These are phyloP conservation scores for Tetrapisispora arboricola DNA, from an alignment of 805 yeast species.

Conservation along the genomic window DNA sequence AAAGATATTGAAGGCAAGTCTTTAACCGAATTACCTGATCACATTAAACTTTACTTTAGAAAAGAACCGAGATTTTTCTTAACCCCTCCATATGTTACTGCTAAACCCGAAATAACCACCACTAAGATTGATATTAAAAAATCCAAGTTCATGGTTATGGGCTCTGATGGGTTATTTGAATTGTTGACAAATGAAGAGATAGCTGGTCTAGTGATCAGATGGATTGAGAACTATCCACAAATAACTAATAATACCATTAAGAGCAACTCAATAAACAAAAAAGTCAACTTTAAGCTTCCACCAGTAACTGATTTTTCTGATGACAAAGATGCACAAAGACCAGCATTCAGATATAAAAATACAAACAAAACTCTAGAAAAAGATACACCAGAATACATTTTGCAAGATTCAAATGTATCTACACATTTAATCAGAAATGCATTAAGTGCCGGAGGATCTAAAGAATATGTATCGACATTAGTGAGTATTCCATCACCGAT, in stretches of 20 bases:
- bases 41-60: slow-evolving; percentile 73
- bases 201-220: slow-evolving; percentile 80
- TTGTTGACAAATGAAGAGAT: slow-evolving; percentile 87
- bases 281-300: slow-evolving; percentile 38
- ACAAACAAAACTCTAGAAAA: slow-evolving; percentile 16
- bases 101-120: slow-evolving; percentile 85
- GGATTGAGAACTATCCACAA: slow-evolving; percentile 62
- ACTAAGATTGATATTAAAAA: slow-evolving; percentile 57
- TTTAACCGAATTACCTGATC: slow-evolving; percentile 55
- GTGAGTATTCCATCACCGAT: slow-evolving; percentile 86
- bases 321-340: slow-evolving; percentile 49
- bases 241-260: slow-evolving; percentile 3
- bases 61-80: slow-evolving; percentile 58
- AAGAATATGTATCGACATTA: slow-evolving; percentile 79
- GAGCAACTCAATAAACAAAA: slow-evolving; percentile 12
- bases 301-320: slow-evolving; percentile 52
- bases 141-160: slow-evolving; percentile 81
- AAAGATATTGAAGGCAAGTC: slow-evolving; percentile 39
- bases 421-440: slow-evolving; percentile 94
- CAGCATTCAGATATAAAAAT: slow-evolving; percentile 55
- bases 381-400: slow-evolving; percentile 33
- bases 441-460: slow-evolving; percentile 74
- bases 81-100: slow-evolving; percentile 96
- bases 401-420: slow-evolving; percentile 81
- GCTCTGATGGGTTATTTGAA: slow-evolving; percentile 90